Conservation (phyloP, 257 asterid genomes). For the Knoxia roxburghii region DNA sequence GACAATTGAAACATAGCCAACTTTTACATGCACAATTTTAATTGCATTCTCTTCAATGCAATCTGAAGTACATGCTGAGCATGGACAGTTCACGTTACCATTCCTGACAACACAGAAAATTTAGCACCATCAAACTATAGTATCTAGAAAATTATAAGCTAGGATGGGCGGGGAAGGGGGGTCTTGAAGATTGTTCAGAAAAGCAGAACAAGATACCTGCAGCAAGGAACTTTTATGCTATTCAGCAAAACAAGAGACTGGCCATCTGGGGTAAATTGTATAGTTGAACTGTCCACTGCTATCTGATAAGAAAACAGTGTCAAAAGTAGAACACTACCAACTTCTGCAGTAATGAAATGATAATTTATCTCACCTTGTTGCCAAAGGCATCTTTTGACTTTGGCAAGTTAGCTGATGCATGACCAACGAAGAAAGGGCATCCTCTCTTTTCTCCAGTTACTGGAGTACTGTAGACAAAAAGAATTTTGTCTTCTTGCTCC, state of each 20-base stretch:
- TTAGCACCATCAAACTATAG: slow-evolving; percentile 14
- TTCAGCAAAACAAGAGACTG: slow-evolving; percentile 58
- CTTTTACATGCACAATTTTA: slow-evolving; percentile 60
- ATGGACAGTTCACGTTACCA: slow-evolving; percentile 57
- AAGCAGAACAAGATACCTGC: slow-evolving; percentile 48
- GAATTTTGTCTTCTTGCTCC: slow-evolving; percentile 39
- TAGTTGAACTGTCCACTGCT: slow-evolving; percentile 39
- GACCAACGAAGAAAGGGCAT: slow-evolving; percentile 69
- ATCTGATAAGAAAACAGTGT: slow-evolving; percentile 40
- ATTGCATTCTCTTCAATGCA: slow-evolving; percentile 55
- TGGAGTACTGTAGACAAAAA: slow-evolving; percentile 60
- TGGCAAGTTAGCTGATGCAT: slow-evolving; percentile 45
- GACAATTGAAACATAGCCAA: slow-evolving; percentile 61
- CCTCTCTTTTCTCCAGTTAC: slow-evolving; percentile 49
- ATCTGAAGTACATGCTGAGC: slow-evolving; percentile 57
- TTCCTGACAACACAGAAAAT: slow-evolving; percentile 44
- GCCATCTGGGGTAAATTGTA: slow-evolving; percentile 78
- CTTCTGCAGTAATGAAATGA: slow-evolving; percentile 11
- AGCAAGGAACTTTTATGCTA: slow-evolving; percentile 60
- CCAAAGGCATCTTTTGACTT: slow-evolving; percentile 36
- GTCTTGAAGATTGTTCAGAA: too few relatives aligned
- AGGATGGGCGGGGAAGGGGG: too few relatives aligned
- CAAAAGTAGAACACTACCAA: slow-evolving; percentile 16
- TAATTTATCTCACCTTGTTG: slow-evolving; percentile 56
- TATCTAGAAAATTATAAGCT: too few relatives aligned